Conservation (phyloP, 148 eudicot genomes). For the Pouteria glomerata region DNA sequence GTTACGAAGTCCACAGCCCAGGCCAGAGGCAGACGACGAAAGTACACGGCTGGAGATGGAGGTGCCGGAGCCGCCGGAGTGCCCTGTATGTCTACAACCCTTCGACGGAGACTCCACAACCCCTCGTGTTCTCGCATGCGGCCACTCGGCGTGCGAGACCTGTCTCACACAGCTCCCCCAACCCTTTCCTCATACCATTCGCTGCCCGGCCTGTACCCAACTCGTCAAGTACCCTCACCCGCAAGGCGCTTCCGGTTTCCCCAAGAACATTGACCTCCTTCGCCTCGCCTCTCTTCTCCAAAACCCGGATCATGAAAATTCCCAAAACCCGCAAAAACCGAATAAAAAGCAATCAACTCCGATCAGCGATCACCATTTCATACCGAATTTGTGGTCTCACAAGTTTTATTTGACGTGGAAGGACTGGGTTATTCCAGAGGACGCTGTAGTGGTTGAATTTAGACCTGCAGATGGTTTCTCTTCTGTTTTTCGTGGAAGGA, state of each 20-base stretch:
- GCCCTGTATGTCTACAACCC: conserved; percentile 69
- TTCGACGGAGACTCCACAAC: conserved; percentile 38
- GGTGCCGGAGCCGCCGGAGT: conserved; percentile 57
- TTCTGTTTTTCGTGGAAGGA: conserved; percentile 18
- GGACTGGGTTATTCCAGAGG: conserved; percentile 53
- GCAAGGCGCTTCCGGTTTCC: conserved; percentile 50
- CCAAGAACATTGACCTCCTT: conserved; percentile 84
- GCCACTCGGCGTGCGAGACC: conserved; percentile 65
- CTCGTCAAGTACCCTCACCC: conserved; percentile 50
- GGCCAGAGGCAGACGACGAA: not conserved
- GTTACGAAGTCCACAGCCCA: too few species aligned
- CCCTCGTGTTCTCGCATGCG: conserved; percentile 84
- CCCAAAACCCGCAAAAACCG: not conserved
- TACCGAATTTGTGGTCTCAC: conserved; percentile 39
- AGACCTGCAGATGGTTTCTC: conserved; percentile 8
- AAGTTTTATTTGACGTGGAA: conserved; percentile 56
- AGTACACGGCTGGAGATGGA: conserved; percentile 20
- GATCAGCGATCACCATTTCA: conserved; percentile 15
- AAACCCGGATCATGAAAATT: not conserved
- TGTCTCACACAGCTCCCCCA: conserved; percentile 52
- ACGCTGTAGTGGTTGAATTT: conserved; percentile 23
- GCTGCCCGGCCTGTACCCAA: conserved; percentile 74
- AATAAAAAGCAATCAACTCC: not conserved
- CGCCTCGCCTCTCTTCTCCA: conserved; percentile 40
- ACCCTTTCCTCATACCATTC: conserved; percentile 44